Conservation (phyloP, 2,329 filamentous ascomycete genomes). For the Sphaerostilbella broomeana region DNA sequence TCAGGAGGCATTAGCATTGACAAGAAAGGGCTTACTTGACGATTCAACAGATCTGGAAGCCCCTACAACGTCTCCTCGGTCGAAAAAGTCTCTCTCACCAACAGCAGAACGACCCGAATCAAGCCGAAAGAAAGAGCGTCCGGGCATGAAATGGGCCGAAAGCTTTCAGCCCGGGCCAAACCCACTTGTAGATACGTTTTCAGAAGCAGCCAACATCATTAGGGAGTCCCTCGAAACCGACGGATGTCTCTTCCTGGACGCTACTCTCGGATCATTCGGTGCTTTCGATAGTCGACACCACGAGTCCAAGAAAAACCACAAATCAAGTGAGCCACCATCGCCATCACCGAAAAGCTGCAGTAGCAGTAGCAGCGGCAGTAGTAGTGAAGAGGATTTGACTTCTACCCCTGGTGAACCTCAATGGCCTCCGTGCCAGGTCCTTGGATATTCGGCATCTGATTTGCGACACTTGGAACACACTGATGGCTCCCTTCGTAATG, state of each 20-base stretch:
- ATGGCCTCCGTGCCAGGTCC: constrained; percentile 23
- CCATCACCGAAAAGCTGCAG: constrained; percentile 17
- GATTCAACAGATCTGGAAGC: neutral
- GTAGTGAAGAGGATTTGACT: neutral
- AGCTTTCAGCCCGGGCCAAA: constrained; percentile 8
- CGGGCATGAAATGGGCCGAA: constrained; percentile 9
- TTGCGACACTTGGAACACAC: constrained; percentile 28
- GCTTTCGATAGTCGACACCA: constrained; percentile 5
- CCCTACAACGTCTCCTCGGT: neutral
- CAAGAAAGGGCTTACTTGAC: constrained; percentile 3
- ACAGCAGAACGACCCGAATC: constrained; percentile 1
- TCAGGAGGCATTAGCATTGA: constrained; percentile 4
- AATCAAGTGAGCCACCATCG: constrained; percentile 4
- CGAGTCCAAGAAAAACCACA: neutral
- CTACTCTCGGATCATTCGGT: constrained; percentile 24
- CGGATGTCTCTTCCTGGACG: constrained; percentile 29
- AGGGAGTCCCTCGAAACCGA: constrained; percentile 35
- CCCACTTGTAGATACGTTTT: constrained; percentile 11
- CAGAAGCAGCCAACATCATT: constrained; percentile 36
- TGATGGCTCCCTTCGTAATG: constrained; percentile 10
- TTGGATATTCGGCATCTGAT: constrained; percentile 33
- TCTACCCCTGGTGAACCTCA: constrained; percentile 4
- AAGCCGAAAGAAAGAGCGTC: neutral
- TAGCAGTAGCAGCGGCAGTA: constrained; percentile 10
- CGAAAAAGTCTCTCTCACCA: constrained; percentile 4